Base-by-base conservation (phyloP, 768 basidiomycete species). In the Kockovaella imperatae region DNA sequence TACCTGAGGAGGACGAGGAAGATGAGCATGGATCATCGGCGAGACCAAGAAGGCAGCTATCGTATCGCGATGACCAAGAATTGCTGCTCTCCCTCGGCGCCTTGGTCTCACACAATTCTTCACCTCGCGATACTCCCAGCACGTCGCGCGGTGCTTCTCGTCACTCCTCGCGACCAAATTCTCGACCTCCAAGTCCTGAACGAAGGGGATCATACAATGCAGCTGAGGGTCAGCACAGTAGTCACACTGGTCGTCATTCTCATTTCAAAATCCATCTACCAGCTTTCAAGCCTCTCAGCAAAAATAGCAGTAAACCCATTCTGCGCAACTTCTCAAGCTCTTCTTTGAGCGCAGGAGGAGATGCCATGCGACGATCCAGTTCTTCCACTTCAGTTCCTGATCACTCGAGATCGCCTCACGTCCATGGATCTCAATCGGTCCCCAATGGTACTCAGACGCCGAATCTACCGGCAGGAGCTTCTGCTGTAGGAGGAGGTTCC, bases 21-120 rank as follows among this genome's bases (percentile, higher is more conserved):
- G 28, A 34, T 3, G 35, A n/a, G n/a, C n/a, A n/a, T n/a, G n/a
- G n/a, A n/a, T n/a, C n/a, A n/a, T n/a, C n/a, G n/a, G n/a, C n/a
- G n/a, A n/a, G n/a, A 3, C 62, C 61, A 13, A 57, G 69, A 35
- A 61, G 64, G 34, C 52, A 67, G 35, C 59, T 71, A 8, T 45
- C 49, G 44, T 82, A 86, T 44, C 87, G 84, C 81, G 79, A 87
- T 48, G 87, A 89, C 68, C 84, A 84, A 4, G 89, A 90, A 71
- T 77, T 93, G 3, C 74, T 90, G 42, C 74, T 83, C 14, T 83
- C 82, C 1, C 73, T 84, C 24, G 76, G 80, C 1, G 68, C 69
- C 20, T 59, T 73, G 14, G 62, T 66, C 1, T 45, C 62, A 11
- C 67, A 64, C 40, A 65, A 69, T 0, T 56, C 54, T 17, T 68